A percentile compares a stretch with the other conserved stretches of the same genome.
Conservation (phyloP, 768 basidiomycete genomes). For the Exsudoporus frostii region DNA sequence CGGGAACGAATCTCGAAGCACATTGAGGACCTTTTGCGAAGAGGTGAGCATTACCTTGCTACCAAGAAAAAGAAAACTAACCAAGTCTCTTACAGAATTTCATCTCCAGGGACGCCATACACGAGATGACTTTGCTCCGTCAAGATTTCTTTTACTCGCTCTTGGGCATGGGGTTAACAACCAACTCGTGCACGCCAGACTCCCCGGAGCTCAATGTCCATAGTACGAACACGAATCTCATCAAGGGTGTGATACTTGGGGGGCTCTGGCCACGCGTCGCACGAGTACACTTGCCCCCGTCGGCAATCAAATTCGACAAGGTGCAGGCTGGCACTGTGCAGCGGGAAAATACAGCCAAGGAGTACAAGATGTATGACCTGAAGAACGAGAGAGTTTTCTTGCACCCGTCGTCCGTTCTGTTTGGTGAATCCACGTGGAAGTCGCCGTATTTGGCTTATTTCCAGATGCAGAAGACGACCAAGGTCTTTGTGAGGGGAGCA, state of each 20-base stretch:
- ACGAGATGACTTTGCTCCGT: conserved; percentile 76
- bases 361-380: conserved; percentile 80
- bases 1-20: conserved; percentile 45
- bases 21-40: conserved; percentile 64
- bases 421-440: conserved; percentile 68
- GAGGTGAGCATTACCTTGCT: conserved; percentile 38
- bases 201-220: conserved; percentile 60
- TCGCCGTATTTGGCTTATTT: conserved; percentile 83
- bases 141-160: conserved; percentile 75
- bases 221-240: conserved; percentile 62
- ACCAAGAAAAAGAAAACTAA: not conserved
- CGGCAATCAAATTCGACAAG: conserved; percentile 79
- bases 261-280: conserved; percentile 86
- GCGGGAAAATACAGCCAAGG: conserved; percentile 79
- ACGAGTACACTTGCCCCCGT: conserved; percentile 67
- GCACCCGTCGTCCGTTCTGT: conserved; percentile 81
- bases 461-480: conserved; percentile 75
- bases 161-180: conserved; percentile 66
- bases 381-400: conserved; percentile 64
- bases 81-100: conserved; percentile 56
- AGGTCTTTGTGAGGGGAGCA: conserved; percentile 82
- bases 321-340: conserved; percentile 81
- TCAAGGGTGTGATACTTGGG: conserved; percentile 83
- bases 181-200: conserved; percentile 41
- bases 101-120: conserved; percentile 68